phyloP scores from a whole-genome alignment of 2,329 filamentous ascomycete species.

The Blastomyces silverae region DNA sequence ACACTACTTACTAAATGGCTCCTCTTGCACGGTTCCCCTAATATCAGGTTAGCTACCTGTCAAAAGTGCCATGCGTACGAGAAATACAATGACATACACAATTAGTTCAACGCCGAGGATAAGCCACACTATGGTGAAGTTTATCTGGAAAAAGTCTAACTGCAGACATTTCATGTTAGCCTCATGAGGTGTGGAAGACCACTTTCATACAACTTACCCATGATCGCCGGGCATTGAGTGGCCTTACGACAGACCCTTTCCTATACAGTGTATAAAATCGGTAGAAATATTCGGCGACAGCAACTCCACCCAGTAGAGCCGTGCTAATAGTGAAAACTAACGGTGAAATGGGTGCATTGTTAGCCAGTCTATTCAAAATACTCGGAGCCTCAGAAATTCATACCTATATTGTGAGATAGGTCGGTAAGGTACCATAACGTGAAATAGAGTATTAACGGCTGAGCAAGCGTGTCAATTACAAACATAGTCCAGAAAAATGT shows the following conservation, averaged over 20 bases:
- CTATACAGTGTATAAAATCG: slow-evolving; percentile 37
- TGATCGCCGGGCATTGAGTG: slow-evolving; percentile 39
- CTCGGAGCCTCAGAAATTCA: background rate
- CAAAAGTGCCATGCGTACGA: background rate
- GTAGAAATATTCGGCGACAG: slow-evolving; percentile 41
- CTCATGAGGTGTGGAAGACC: slow-evolving; percentile 1
- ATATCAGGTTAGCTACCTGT: slow-evolving; percentile 19
- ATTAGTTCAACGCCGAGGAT: slow-evolving; percentile 40
- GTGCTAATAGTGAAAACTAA: slow-evolving; percentile 42
- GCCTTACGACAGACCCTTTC: slow-evolving; percentile 34
- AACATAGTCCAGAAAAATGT: slow-evolving; percentile 55
- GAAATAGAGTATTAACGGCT: slow-evolving; percentile 56
- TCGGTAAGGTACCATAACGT: slow-evolving; percentile 53
- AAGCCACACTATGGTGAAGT: slow-evolving; percentile 42
- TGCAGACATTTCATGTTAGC: slow-evolving; percentile 20
- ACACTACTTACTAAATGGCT: slow-evolving; percentile 35
- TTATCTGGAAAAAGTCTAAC: slow-evolving; percentile 44
- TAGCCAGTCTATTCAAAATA: background rate
- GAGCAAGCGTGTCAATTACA: slow-evolving; percentile 52
- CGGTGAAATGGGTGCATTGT: background rate
- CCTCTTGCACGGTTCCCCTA: slow-evolving; percentile 37
- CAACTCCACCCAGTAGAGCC: slow-evolving; percentile 36
- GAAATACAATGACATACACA: slow-evolving; percentile 29
- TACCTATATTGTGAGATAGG: slow-evolving; percentile 41
- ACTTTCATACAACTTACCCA: slow-evolving; percentile 29